Conservation (phyloP, 2,329 filamentous ascomycete species). For the Allantophomopsis cytisporea region DNA sequence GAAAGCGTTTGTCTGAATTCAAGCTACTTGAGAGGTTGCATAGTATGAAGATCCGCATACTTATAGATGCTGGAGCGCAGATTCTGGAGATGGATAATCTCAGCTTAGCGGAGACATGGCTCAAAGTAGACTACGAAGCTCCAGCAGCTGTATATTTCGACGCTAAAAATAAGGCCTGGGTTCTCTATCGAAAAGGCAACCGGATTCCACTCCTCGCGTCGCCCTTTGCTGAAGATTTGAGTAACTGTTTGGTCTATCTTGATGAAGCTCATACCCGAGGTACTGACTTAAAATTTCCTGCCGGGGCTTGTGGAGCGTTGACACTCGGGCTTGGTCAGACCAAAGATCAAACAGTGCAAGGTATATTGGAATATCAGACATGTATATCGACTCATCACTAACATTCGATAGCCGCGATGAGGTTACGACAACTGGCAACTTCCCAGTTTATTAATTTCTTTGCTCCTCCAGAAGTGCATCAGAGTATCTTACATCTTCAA, state of each 20-base stretch:
- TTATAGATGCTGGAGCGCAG: constrained; percentile 60
- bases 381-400: no score
- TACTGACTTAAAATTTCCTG: constrained; percentile 50
- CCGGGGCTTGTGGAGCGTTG: constrained; percentile 45
- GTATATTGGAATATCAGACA: constrained; percentile 20
- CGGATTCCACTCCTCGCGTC: constrained; percentile 41
- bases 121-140: constrained; percentile 18
- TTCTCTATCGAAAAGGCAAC: constrained; percentile 32
- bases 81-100: constrained; percentile 50
- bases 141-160: constrained; percentile 44
- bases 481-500: no score
- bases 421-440: no score
- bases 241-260: constrained; percentile 50
- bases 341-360: constrained; percentile 59
- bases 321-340: constrained; percentile 51
- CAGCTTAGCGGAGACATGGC: constrained; percentile 38
- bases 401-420: no score
- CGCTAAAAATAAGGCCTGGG: constrained; percentile 36
- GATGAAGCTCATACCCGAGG: constrained; percentile 61
- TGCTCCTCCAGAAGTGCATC: no score
- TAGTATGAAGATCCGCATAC: constrained; percentile 19
- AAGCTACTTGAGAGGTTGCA: no score
- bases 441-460: no score
- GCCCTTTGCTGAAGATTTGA: constrained; percentile 38
- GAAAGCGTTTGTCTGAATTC: no score